Base-by-base conservation (phyloP, 495 filamentous ascomycete species). In the Penicillium soppii region DNA sequence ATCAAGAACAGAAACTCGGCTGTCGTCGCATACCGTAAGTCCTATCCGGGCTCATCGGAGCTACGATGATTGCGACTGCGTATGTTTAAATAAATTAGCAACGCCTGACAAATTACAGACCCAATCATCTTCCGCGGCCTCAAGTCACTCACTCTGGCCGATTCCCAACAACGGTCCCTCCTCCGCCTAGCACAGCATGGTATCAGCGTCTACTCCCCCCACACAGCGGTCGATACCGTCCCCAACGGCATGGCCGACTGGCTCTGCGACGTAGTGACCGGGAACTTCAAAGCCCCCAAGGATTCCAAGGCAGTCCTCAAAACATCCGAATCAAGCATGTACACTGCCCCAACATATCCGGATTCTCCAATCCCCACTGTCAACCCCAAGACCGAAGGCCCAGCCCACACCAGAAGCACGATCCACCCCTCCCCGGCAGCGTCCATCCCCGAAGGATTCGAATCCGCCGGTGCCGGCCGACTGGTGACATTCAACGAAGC, bases 101-200 rank as follows among this genome's bases (percentile, higher is more conserved):
- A 26, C n/a, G 17, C 33, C 30, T 26, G 40, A 51, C 46, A 27
- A 8, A 47, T 43, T 41, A 43, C 56, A 95, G 91, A 98, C 67
- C 94, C 94, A 7, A 91, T 97, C 59, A 97, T 98, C 60, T 98
- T 97, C 80, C 82, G 84, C 53, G 87, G 87, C 33, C 74, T 98
- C 42, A 98, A 97, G 69, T 84, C 86, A 36, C 71, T 98, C 63
- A 96, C 89, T 27, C 79, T 92, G 16, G 78, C 78, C 52, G 87
- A 98, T 68, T 75, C 89, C 9, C 94, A 96, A 61, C 95, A 97
- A 70, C 81, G 85, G 50, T 86, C 85, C 19, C 80, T 97, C 40
- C 77, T 98, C 6, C 82, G 86, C 40, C 78, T 98, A 3, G 87
- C 85, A n/a, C 85, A 88, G 33, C 83, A 89, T 71, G 92, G 95